Conservation (phyloP, 768 basidiomycete species). For the Psilocybe cubensis region DNA sequence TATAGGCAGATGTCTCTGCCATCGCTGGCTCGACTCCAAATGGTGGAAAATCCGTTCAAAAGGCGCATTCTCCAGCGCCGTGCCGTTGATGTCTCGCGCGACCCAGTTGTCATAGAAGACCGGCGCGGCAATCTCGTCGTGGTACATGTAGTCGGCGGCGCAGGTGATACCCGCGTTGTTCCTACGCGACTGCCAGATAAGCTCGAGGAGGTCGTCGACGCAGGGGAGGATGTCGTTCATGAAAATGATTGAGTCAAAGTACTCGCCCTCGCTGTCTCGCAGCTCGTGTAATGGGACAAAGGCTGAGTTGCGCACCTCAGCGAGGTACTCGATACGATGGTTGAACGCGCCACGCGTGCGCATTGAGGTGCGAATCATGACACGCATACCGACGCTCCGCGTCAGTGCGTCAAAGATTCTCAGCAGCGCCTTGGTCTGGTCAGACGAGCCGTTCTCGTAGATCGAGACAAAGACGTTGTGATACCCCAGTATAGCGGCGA, state of each 20-base stretch:
- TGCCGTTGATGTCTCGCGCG: slow-evolving; percentile 97
- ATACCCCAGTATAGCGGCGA: slow-evolving; percentile 90
- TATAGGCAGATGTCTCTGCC: slow-evolving; percentile 90
- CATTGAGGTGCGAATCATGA: slow-evolving; percentile 91
- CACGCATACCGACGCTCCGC: slow-evolving; percentile 85
- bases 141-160: slow-evolving; percentile 99
- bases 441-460: slow-evolving; percentile 98
- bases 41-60: slow-evolving; percentile 96
- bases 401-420: slow-evolving; percentile 95
- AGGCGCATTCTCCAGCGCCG: slow-evolving; percentile 96
- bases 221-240: slow-evolving; percentile 99
- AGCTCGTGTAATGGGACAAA: slow-evolving; percentile 95
- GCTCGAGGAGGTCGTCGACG: slow-evolving; percentile 95
- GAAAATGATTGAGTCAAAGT: slow-evolving; percentile 96
- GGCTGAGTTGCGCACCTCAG: slow-evolving; percentile 99
- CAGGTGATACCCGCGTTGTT: slow-evolving; percentile 99
- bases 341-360: slow-evolving; percentile 96
- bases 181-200: slow-evolving; percentile 91
- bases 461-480: slow-evolving; percentile 99
- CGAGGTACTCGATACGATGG: slow-evolving; percentile 99
- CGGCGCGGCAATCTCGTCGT: slow-evolving; percentile 89
- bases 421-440: slow-evolving; percentile 97
- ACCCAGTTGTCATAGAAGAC: slow-evolving; percentile 99
- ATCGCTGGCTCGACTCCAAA: slow-evolving; percentile 70
- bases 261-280: slow-evolving; percentile 88